Evolutionary conservation across 164 flowering plant species (phyloP), one percentile per base, ranked within the genome.

Genomic region (Dillenia suffruticosa): DNA sequence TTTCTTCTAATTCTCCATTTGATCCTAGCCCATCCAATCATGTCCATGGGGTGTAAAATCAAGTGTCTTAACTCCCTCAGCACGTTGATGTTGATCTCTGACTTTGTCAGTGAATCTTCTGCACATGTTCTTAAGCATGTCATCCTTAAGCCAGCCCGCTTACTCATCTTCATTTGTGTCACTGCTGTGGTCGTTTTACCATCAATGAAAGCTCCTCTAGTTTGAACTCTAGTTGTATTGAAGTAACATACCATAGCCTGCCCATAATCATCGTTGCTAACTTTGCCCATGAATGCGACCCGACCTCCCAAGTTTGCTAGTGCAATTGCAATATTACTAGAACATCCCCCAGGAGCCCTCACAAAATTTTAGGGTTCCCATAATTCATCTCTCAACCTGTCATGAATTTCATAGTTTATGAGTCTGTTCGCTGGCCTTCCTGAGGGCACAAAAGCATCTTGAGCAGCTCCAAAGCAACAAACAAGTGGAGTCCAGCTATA

Each of bases 211-310:
- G 89, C 72, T 22, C 94, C 77, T 67, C 92, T 78, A 15, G 96
- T 95, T 63, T 89, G 93, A 49, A 94, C 92, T 13, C 80, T 80
- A 59, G 73, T 81, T 10, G 71, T 56, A 73, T 95, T 88, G 70
- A 91, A 59, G 67, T 76, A 84, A 62, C 79, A 78, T 15, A 95
- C 72, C 86, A 95, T 68, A 13, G 81, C 59, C 47, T 83, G 82
- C 45, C 99, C 99, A 77, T 51, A 88, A 2, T 78, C 83, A 73
- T 94, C 99, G 68, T 82, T 78, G 40, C 97, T 96, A 66, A 94
- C 78, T 72, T 94, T 94, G 9, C 97, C 97, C 96, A 91, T 89
- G 70, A 91, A 86, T 51, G 92, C 96, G 63, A 88, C 99, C 66
- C 81, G 79, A 50, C 96, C 96, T 53, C 97, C 96, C 67, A 89